Percentiles rank a stretch among this genome's conserved stretches.
These are phyloP conservation scores for Pseudopyrenochaeta lycopersici DNA, from an alignment of 2,329 filamentous ascomycete species.

Conservation along the genomic window DNA sequence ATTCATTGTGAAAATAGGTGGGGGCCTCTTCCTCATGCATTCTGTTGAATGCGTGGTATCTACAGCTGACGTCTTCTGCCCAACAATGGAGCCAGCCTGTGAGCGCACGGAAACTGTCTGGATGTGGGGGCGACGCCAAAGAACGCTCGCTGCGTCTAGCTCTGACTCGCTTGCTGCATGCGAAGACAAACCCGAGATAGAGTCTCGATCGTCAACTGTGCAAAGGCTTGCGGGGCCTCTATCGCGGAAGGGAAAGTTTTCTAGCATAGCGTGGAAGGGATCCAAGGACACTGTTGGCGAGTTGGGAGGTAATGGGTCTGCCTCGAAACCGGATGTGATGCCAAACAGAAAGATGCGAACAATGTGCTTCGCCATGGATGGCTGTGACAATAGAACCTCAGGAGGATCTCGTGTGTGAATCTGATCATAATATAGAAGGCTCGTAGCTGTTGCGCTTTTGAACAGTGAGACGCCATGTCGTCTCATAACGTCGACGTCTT, in stretches of 20 bases:
- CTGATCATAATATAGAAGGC: conserved; percentile 3
- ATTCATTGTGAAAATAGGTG: neutral
- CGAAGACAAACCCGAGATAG: neutral
- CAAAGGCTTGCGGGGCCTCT: neutral
- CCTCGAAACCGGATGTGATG: neutral
- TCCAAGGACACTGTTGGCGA: neutral
- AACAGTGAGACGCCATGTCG: conserved; percentile 2
- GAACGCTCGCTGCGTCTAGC: neutral
- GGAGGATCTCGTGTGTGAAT: neutral
- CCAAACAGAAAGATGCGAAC: conserved; percentile 6
- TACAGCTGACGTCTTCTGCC: neutral
- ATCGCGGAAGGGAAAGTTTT: neutral
- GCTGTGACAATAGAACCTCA: neutral
- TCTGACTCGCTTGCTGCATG: neutral
- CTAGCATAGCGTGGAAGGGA: neutral
- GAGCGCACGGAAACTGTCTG: neutral
- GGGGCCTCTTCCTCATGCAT: neutral
- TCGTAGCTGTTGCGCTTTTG: neutral
- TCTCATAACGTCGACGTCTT: neutral
- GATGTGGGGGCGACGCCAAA: neutral
- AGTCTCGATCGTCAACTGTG: neutral
- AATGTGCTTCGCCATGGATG: conserved; percentile 4
- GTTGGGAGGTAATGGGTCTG: neutral
- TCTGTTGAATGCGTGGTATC: neutral
- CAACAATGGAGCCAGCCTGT: neutral